A percentile compares a stretch with the other conserved stretches of the same genome.
phyloP scores from a whole-genome alignment of 1,284 basidiomycete species.

The Fistulina hepatica region DNA sequence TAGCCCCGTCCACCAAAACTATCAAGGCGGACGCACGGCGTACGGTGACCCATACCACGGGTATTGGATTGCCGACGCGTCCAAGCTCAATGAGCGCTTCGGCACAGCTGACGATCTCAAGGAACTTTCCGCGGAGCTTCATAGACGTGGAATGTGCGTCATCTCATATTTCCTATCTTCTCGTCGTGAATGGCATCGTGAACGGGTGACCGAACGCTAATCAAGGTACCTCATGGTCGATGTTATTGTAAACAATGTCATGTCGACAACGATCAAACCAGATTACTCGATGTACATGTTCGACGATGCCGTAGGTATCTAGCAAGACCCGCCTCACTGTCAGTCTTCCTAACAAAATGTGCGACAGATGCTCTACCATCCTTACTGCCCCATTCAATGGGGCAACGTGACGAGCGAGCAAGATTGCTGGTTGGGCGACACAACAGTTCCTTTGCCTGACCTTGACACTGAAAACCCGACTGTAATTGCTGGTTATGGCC shows the following conservation, averaged over 20 bases:
- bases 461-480: constrained; percentile 56
- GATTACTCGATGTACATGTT: constrained; percentile 51
- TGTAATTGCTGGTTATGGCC: constrained; percentile 44
- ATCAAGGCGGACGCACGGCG: constrained; percentile 49
- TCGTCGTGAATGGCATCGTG: constrained; percentile 2
- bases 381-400: constrained; percentile 56
- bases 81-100: constrained; percentile 56
- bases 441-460: constrained; percentile 56
- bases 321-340: constrained; percentile 1
- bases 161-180: constrained; percentile 7
- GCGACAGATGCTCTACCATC: constrained; percentile 47
- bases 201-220: no score
- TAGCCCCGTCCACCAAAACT: constrained; percentile 58
- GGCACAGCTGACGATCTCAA: constrained; percentile 62
- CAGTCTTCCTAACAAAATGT: constrained; percentile 4
- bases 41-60: constrained; percentile 65
- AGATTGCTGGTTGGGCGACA: constrained; percentile 68
- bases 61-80: constrained; percentile 58
- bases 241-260: constrained; percentile 68
- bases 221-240: constrained; percentile 67
- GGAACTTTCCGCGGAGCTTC: constrained; percentile 50
- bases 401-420: constrained; percentile 55
- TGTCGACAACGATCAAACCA: constrained; percentile 43
- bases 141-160: constrained; percentile 54
- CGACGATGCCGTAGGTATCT: constrained; percentile 35